Percentiles rank a stretch among this genome's conserved stretches.
Conservation (phyloP, 1,139 yeast species). For the Lodderomyces pseudojiufengensis region DNA sequence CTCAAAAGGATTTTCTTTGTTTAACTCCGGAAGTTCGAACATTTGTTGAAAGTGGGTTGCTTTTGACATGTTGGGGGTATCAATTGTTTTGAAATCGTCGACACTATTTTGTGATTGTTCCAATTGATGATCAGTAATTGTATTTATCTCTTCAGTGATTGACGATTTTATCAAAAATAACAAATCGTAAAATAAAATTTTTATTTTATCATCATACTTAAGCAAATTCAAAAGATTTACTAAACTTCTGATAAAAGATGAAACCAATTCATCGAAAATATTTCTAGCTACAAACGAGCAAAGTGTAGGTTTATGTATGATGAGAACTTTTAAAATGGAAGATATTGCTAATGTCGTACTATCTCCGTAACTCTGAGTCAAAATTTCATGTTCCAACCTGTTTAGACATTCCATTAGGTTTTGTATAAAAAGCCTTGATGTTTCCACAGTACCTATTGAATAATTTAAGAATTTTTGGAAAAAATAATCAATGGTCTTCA, state of each 20-base stretch:
- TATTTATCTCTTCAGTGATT: conserved; percentile 20
- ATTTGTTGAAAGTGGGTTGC: conserved; percentile 17
- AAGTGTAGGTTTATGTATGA: conserved; percentile 51
- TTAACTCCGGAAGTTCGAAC: conserved; percentile 37
- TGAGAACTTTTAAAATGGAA: conserved; percentile 52
- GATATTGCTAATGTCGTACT: conserved; percentile 18
- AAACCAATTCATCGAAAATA: conserved; percentile 26
- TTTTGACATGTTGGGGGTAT: neutral
- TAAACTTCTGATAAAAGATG: conserved; percentile 42
- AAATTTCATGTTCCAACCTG: conserved; percentile 18
- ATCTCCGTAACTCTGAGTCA: conserved; percentile 9
- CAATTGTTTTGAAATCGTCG: neutral
- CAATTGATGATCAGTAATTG: conserved; percentile 5
- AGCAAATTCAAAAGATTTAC: conserved; percentile 42
- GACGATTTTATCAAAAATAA: conserved; percentile 51
- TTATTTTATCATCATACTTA: conserved; percentile 45
- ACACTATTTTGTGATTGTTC: neutral
- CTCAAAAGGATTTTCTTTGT: conserved; percentile 24
- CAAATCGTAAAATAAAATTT: conserved; percentile 61
- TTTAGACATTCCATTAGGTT: conserved; percentile 18
- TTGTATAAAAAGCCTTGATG: conserved; percentile 19
- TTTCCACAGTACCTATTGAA: conserved; percentile 20
- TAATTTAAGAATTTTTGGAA: conserved; percentile 39
- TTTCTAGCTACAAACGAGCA: conserved; percentile 28
- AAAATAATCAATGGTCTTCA: conserved; percentile 35